Evolutionary conservation across 2,329 filamentous ascomycete genomes (phyloP).

Genomic region (Arthrobotrys iridis): DNA sequence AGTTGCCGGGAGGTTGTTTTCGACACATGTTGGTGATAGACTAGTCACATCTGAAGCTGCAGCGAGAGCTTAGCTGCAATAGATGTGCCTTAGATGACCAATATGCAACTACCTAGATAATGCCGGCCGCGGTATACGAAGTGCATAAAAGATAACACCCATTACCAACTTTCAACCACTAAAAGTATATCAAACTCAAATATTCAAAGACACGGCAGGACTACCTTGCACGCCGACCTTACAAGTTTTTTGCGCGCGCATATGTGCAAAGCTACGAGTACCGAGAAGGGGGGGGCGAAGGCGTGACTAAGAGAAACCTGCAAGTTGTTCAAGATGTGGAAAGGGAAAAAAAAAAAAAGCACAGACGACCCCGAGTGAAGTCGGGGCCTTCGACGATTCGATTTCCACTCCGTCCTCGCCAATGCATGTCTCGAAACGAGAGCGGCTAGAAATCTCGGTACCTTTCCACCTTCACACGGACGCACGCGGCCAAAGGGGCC

Average conservation of each 20-base stretch:
- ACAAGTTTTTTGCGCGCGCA: not conserved
- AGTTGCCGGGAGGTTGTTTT: no score
- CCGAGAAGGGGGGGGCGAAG: not conserved
- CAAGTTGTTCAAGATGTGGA: not conserved
- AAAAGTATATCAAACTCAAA: not conserved
- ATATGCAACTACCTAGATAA: not conserved
- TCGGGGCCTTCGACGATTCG: not conserved
- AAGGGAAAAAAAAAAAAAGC: no score
- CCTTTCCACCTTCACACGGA: conserved; percentile 23
- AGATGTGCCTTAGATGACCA: no score
- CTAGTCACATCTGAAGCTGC: no score
- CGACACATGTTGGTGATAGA: no score
- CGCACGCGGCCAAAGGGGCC: conserved; percentile 19
- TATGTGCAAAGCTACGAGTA: not conserved
- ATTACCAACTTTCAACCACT: not conserved
- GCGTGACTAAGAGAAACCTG: not conserved
- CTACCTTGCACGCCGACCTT: not conserved
- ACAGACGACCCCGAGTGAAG: conserved; percentile 6
- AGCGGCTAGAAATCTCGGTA: conserved; percentile 31
- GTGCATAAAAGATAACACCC: not conserved
- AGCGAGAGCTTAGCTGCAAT: no score
- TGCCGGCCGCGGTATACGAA: not conserved
- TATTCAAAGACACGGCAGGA: not conserved
- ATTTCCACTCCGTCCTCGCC: conserved; percentile 9
- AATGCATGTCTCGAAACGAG: conserved; percentile 27